phyloP scores from a whole-genome alignment of 1,284 basidiomycete genomes.

The Peniophora sp. region DNA sequence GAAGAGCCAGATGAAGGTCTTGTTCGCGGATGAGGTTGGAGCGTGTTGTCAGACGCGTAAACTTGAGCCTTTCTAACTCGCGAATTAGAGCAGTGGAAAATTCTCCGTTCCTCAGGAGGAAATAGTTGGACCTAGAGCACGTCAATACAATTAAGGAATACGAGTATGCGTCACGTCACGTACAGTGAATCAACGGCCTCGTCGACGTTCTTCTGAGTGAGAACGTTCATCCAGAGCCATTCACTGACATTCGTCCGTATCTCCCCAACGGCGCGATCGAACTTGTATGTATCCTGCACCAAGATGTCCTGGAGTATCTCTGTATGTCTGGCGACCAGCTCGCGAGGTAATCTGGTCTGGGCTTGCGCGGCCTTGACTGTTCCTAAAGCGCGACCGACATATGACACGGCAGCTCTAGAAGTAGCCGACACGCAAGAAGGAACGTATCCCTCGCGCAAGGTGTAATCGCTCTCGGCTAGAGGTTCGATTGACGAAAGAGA shows the following conservation, averaged over 20 bases:
- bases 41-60: conserved; percentile 63
- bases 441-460: conserved; percentile 53
- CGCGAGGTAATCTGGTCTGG: conserved; percentile 67
- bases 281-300: conserved; percentile 68
- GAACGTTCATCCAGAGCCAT: conserved; percentile 87
- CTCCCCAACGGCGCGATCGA: conserved; percentile 63
- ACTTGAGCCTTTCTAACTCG: conserved; percentile 74
- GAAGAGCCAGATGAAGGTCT: conserved; percentile 74
- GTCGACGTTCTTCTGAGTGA: conserved; percentile 77
- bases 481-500: conserved; percentile 51
- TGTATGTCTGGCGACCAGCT: conserved; percentile 57
- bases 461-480: conserved; percentile 46
- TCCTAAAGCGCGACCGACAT: conserved; percentile 81
- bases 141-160: background rate
- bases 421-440: conserved; percentile 67
- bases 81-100: conserved; percentile 75
- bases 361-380: conserved; percentile 77
- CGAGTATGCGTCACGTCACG: conserved; percentile 18
- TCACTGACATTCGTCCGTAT: conserved; percentile 73
- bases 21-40: conserved; percentile 79
- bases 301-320: conserved; percentile 55
- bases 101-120: conserved; percentile 82
- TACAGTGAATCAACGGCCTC: conserved; percentile 68
- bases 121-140: conserved; percentile 63
- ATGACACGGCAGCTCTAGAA: conserved; percentile 74